Conservation (phyloP, 202 grass and related monocot species). For the Zizania palustris region DNA sequence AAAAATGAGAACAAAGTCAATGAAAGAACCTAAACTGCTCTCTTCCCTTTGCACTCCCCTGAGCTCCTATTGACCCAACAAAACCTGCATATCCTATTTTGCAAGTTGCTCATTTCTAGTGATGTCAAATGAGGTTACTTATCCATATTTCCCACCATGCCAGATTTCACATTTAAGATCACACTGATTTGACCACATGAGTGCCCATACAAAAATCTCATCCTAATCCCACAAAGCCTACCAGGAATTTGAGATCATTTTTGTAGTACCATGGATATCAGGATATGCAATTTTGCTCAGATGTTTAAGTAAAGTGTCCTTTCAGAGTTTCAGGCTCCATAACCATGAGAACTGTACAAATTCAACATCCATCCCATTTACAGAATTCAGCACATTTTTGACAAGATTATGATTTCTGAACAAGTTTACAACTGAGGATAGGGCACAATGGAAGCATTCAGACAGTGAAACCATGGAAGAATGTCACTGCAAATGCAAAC, state of each 20-base stretch:
- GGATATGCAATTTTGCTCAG: neutral
- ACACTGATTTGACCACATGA: constrained; percentile 12
- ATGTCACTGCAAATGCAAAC: constrained; percentile 35
- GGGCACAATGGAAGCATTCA: constrained; percentile 8
- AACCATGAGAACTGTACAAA: neutral
- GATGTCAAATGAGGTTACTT: constrained; percentile 12
- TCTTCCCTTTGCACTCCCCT: neutral
- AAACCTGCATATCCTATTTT: constrained; percentile 8
- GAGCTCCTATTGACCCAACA: neutral
- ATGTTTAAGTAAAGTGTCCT: neutral
- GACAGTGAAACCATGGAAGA: constrained; percentile 24
- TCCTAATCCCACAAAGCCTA: constrained; percentile 22
- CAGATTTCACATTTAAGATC: constrained; percentile 24
- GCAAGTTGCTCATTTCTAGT: constrained; percentile 3
- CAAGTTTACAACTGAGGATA: neutral
- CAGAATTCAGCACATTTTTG: neutral
- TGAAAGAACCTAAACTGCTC: neutral
- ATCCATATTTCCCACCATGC: neutral
- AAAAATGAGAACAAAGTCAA: constrained; percentile 20
- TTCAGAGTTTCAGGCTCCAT: neutral
- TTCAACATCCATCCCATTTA: neutral
- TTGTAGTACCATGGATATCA: neutral
- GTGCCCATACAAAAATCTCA: constrained; percentile 7
- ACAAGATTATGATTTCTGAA: neutral
- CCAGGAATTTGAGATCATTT: constrained; percentile 1